Conservation (phyloP, 1,139 yeast genomes). For the Suhomyces yuchorum region DNA sequence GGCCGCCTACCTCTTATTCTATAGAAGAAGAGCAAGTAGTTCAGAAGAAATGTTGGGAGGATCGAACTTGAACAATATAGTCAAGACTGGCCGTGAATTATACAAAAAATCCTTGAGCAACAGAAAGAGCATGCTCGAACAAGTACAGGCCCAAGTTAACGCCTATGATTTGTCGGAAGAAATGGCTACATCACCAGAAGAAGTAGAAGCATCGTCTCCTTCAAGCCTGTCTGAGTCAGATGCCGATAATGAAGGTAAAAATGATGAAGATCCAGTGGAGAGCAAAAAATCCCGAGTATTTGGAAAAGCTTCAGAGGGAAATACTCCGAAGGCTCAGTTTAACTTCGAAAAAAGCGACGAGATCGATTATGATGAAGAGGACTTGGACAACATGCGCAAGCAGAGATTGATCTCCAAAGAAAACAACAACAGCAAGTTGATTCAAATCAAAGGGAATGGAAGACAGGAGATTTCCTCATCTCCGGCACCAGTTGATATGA, state of each 20-base stretch:
- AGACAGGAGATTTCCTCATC: slow-evolving; percentile 26
- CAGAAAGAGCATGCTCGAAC: slow-evolving; percentile 18
- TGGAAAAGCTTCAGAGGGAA: slow-evolving; percentile 5
- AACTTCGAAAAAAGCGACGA: slow-evolving; percentile 21
- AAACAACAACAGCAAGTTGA: slow-evolving; percentile 26
- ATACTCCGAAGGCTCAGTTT: slow-evolving; percentile 14
- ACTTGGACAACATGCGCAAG: slow-evolving; percentile 32
- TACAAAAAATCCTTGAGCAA: slow-evolving; percentile 15
- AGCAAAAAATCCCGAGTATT: slow-evolving; percentile 15
- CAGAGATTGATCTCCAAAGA: slow-evolving; percentile 39
- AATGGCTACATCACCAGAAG: slow-evolving; percentile 20
- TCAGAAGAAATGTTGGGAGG: slow-evolving; percentile 39
- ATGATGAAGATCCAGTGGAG: background rate
- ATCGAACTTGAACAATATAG: slow-evolving; percentile 23
- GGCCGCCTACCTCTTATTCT: slow-evolving; percentile 87
- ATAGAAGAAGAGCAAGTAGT: slow-evolving; percentile 56
- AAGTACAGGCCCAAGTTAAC: slow-evolving; percentile 29
- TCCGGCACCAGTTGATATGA: slow-evolving; percentile 20
- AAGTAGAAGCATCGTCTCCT: slow-evolving; percentile 3
- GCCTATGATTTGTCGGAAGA: slow-evolving; percentile 18
- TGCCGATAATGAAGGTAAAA: slow-evolving; percentile 17
- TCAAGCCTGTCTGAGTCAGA: background rate
- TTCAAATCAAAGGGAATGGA: slow-evolving; percentile 29
- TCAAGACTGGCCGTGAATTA: slow-evolving; percentile 15
- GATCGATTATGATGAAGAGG: slow-evolving; percentile 21